phyloP scores from a whole-genome alignment of 306 rosid species.

The Fragaria nilgerrensis region DNA sequence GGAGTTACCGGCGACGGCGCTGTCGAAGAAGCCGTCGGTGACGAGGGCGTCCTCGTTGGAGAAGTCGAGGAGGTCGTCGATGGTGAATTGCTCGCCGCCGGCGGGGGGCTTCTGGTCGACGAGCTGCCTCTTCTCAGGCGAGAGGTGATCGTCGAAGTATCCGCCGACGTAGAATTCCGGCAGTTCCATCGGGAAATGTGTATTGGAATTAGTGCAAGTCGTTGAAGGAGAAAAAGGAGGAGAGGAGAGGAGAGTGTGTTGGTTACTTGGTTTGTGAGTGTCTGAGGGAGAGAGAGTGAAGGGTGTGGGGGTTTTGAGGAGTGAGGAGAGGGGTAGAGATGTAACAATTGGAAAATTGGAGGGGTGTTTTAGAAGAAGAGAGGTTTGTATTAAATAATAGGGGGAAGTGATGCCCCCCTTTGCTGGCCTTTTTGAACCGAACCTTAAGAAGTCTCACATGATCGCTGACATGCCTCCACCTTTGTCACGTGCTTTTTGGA shows the following conservation, averaged over 20 bases:
- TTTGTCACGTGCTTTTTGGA: conserved; percentile 71
- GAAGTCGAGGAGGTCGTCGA: conserved; percentile 85
- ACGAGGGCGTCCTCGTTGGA: conserved; percentile 71
- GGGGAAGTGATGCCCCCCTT: conserved; percentile 21
- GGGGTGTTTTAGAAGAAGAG: conserved; percentile 59
- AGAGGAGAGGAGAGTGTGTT: conserved; percentile 14
- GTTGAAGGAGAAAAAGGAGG: neutral
- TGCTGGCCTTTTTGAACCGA: conserved; percentile 36
- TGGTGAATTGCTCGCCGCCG: conserved; percentile 57
- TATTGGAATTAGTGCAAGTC: neutral
- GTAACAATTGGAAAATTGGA: conserved; percentile 31
- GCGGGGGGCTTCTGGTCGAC: conserved; percentile 40
- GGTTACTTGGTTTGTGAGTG: conserved; percentile 28
- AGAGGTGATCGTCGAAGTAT: conserved; percentile 41
- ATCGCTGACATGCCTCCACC: conserved; percentile 69
- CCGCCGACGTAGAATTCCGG: conserved; percentile 62
- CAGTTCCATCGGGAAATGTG: conserved; percentile 47
- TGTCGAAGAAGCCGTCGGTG: conserved; percentile 64
- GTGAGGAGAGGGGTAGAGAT: conserved; percentile 40
- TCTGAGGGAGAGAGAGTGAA: conserved; percentile 28
- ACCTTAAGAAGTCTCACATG: conserved; percentile 68
- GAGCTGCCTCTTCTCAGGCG: conserved; percentile 43
- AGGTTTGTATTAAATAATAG: conserved; percentile 38
- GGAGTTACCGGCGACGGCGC: conserved; percentile 63
- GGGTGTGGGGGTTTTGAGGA: conserved; percentile 84